Evolutionary conservation across 2,329 filamentous ascomycete species (phyloP).

Genomic region (Sarocladium brachiariae): DNA sequence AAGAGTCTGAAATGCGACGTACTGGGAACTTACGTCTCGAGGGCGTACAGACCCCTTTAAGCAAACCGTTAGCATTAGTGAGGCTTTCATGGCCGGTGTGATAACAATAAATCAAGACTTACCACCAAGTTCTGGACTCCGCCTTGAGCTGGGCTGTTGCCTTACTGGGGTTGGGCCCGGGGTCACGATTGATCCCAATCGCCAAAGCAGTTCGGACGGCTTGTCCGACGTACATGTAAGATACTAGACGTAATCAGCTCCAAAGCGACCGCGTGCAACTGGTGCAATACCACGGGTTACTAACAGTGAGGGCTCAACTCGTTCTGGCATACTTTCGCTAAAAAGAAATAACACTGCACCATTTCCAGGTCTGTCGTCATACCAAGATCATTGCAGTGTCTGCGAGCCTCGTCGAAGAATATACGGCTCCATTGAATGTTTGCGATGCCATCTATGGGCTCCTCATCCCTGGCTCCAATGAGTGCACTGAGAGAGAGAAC

Average conservation of each 20-base stretch:
- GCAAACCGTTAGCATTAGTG: neutral
- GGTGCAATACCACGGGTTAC: too few species aligned
- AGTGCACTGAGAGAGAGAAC: constrained; percentile 39
- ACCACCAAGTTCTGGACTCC: constrained; percentile 41
- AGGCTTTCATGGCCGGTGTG: too few species aligned
- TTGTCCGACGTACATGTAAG: constrained; percentile 41
- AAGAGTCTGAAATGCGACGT: neutral
- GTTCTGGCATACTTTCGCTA: constrained; percentile 43
- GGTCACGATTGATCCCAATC: constrained; percentile 39
- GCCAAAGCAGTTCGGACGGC: constrained; percentile 39
- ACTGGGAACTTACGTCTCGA: constrained; percentile 31
- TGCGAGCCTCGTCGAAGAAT: constrained; percentile 35
- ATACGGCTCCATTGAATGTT: constrained; percentile 40
- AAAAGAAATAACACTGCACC: constrained; percentile 39
- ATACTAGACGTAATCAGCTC: too few species aligned
- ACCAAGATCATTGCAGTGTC: constrained; percentile 29
- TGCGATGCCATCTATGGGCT: constrained; percentile 32
- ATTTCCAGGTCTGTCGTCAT: constrained; percentile 40
- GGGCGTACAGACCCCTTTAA: constrained; percentile 36
- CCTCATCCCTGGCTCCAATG: constrained; percentile 35
- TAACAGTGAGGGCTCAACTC: constrained; percentile 39
- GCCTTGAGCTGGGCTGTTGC: constrained; percentile 22
- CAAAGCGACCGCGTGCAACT: too few species aligned
- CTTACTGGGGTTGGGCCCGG: constrained; percentile 22
- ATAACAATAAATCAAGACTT: too few species aligned